phyloP scores from a whole-genome alignment of 139 green algal genomes.

The Closterium sp. region DNA sequence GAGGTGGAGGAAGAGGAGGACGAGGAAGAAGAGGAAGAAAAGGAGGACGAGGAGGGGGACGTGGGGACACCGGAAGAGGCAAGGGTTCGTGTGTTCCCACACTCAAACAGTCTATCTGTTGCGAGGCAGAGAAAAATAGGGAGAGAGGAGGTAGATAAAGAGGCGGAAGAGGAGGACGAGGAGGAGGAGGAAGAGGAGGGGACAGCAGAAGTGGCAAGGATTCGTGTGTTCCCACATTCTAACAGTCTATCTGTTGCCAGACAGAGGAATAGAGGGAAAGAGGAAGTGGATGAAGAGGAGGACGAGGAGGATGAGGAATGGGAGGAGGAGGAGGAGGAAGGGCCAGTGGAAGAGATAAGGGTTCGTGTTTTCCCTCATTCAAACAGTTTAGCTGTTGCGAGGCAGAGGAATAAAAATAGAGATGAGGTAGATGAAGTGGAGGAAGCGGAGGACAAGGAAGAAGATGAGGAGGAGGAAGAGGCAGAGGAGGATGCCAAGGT shows the following conservation, averaged over 20 bases:
- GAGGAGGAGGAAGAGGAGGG: background rate
- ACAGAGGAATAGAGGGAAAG: conserved; percentile 56
- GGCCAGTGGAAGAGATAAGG: no score
- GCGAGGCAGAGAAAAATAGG: background rate
- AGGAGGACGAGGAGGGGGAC: background rate
- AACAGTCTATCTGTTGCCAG: background rate
- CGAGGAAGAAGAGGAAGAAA: background rate
- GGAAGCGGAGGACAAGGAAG: no score
- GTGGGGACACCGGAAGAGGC: background rate
- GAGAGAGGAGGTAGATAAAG: background rate
- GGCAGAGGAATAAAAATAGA: no score
- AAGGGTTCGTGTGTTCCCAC: background rate
- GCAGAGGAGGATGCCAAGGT: no score
- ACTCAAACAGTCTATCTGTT: background rate
- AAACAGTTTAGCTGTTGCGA: no score
- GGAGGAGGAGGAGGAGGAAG: no score
- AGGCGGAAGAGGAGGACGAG: background rate
- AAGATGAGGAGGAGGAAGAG: no score
- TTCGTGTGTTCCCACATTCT: background rate
- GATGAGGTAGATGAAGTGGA: no score
- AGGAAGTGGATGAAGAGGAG: conserved; percentile 12
- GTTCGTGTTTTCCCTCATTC: no score
- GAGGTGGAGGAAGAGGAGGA: background rate
- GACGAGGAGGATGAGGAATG: no score
- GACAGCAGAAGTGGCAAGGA: background rate